Percentiles rank a stretch among this genome's conserved stretches.
phyloP scores from a whole-genome alignment of 2,329 filamentous ascomycete genomes.

The Canariomyces notabilis region DNA sequence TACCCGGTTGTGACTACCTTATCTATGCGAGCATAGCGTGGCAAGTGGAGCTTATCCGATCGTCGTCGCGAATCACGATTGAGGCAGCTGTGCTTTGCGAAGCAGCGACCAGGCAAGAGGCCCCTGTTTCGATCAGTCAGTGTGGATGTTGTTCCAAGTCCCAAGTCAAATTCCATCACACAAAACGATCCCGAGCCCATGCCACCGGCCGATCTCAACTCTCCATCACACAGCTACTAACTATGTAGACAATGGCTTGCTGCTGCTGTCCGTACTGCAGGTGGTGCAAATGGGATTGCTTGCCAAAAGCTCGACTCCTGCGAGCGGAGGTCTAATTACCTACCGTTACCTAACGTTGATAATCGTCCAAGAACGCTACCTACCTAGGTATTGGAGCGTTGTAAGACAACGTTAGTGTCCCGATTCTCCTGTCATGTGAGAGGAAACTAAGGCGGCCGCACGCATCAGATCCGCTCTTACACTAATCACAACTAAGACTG shows the following conservation, averaged over 20 bases:
- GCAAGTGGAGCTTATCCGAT: too few relatives aligned
- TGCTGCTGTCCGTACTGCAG: neutral
- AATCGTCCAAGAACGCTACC: too few relatives aligned
- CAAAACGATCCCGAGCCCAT: neutral
- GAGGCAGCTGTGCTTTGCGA: too few relatives aligned
- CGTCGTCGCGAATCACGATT: too few relatives aligned
- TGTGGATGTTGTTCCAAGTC: too few relatives aligned
- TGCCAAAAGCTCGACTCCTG: neutral
- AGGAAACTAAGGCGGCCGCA: neutral
- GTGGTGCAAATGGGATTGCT: neutral
- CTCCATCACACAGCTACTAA: neutral
- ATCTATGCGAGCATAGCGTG: too few relatives aligned
- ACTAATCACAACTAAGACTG: neutral
- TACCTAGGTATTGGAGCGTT: too few relatives aligned
- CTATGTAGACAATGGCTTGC: conserved; percentile 1
- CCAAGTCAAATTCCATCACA: neutral
- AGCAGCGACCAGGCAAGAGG: too few relatives aligned
- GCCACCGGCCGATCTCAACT: neutral
- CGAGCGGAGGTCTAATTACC: too few relatives aligned
- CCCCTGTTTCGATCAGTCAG: too few relatives aligned
- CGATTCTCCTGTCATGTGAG: conserved; percentile 7
- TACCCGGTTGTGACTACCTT: too few relatives aligned
- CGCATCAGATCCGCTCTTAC: neutral
- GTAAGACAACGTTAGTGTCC: conserved; percentile 1
- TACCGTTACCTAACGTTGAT: too few relatives aligned